Percentiles rank a stretch among this genome's conserved stretches.
Evolutionary conservation across 164 flowering plant genomes (phyloP).

Genomic region (Vitis vinifera): ASM3070453v1 NC_081815.1:6631001-6631500

Average conservation of each 20-base stretch:
- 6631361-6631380: slow-evolving; percentile 46
- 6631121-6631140: slow-evolving; percentile 74
- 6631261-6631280: slow-evolving; percentile 78
- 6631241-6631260: slow-evolving; percentile 34
- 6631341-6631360: slow-evolving; percentile 40
- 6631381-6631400: slow-evolving; percentile 38
- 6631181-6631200: slow-evolving; percentile 16
- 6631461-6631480: slow-evolving; percentile 38
- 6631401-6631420: slow-evolving; percentile 49
- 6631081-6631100: background rate
- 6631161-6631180: slow-evolving; percentile 55
- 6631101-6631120: slow-evolving; percentile 70
- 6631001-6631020: slow-evolving; percentile 27
- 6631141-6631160: slow-evolving; percentile 75
- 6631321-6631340: slow-evolving; percentile 42
- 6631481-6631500: slow-evolving; percentile 28
- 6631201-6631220: slow-evolving; percentile 39
- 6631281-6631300: slow-evolving; percentile 75
- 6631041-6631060: slow-evolving; percentile 29
- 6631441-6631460: slow-evolving; percentile 79
- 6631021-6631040: slow-evolving; percentile 21
- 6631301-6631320: slow-evolving; percentile 85
- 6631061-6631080: slow-evolving; percentile 19
- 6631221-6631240: slow-evolving; percentile 24
- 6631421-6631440: slow-evolving; percentile 61